Evolutionary conservation across 768 basidiomycete species (phyloP), one percentile per base, ranked within the genome.

Genomic region (Galerina sulciceps): DNA sequence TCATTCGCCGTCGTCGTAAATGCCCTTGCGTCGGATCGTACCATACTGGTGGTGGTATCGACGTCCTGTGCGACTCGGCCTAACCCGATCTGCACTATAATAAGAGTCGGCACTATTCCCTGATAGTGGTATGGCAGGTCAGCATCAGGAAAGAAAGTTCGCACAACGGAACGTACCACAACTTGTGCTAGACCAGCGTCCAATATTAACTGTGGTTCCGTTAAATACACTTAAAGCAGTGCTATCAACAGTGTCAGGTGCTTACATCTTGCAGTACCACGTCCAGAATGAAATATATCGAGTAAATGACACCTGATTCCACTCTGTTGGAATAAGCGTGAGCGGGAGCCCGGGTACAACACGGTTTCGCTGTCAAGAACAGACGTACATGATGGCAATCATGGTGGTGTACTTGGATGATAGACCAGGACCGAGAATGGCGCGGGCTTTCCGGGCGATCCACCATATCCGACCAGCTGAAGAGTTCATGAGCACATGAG

Each of bases 261-360:
- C 64, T 50, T n/a, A 68, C 65, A 46, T 61, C 49, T 26, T 65
- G 62, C 23, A 67, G 57, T 11, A 65, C 67, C 20, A 70, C 65
- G 53, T 69, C 68, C 49, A 67, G 49, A 11, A 70, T 59, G 48
- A 73, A 65, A 53, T 68, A 69, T 23, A 67, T 63, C 10, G 70
- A 71, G 46, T 73, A 73, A 53, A 71, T 71, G 41, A 69, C 53
- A 47, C 72, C 69, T 26, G 72, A 73, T 66, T 73, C 72, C 52
- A 73, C 65, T 55, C 72, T 73, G 66, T 57, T 59, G 62, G 61
- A 61, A 51, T 59, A 42, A 52, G 62, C 57, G 61, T 62, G 57
- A 64, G 63, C 61, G 43, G 38, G 35, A 56, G 35, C 40, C 31
- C 15, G 48, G 5, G 41, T 10, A 18, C 22, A 10, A 49, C 22